Evolutionary conservation across 345 rosid species (phyloP).

Genomic region (Pugionium dolabratum): DNA sequence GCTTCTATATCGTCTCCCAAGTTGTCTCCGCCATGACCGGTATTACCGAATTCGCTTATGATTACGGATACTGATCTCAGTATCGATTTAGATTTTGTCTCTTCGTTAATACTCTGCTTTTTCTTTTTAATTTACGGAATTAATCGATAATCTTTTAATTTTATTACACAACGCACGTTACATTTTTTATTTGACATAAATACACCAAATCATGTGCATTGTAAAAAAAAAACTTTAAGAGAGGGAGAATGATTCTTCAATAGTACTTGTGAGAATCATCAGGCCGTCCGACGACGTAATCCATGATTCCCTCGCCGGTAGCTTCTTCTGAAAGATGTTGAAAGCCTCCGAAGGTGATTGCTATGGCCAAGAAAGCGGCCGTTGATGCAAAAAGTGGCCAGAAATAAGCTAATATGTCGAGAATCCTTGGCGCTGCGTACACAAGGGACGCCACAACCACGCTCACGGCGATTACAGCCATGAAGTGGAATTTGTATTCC

Average conservation of each 20-base stretch:
- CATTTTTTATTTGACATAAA: constrained; percentile 16
- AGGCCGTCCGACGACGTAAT: constrained; percentile 60
- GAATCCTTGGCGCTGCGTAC: constrained; percentile 61
- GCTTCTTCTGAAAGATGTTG: constrained; percentile 47
- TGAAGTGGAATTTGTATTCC: constrained; percentile 58
- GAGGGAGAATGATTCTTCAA: neutral
- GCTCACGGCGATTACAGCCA: constrained; percentile 39
- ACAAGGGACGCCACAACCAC: constrained; percentile 40
- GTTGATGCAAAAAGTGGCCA: constrained; percentile 95
- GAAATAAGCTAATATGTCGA: constrained; percentile 61
- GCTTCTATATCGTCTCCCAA: constrained; percentile 65
- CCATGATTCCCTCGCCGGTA: constrained; percentile 61
- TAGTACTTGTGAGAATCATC: constrained; percentile 34
- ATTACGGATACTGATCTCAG: constrained; percentile 40
- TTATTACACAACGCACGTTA: constrained; percentile 6
- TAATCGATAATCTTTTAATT: neutral
- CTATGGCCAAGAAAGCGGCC: constrained; percentile 54
- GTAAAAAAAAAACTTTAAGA: neutral
- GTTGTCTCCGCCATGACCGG: constrained; percentile 88
- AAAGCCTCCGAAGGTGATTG: constrained; percentile 64
- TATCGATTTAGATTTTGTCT: constrained; percentile 7
- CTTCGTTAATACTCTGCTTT: constrained; percentile 25
- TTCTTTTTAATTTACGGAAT: neutral
- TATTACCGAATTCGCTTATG: constrained; percentile 69
- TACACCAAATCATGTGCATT: constrained; percentile 28